Percentiles rank a stretch among this genome's conserved stretches.
phyloP scores from a whole-genome alignment of 805 yeast genomes.

The Monosporozyma aquatica region DNA sequence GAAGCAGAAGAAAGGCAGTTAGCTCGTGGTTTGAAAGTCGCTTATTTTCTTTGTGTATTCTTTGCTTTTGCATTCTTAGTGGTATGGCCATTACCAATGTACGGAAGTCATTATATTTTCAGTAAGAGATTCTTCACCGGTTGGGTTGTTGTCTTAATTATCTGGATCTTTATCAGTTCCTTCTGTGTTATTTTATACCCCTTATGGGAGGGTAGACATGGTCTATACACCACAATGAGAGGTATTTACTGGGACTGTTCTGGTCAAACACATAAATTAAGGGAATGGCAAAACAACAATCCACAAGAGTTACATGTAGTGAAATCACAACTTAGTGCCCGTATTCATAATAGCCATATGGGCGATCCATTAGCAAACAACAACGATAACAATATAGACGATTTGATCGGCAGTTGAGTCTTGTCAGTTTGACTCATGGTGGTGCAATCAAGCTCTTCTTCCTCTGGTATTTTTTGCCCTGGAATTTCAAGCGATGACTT shows the following conservation, averaged over 20 bases:
- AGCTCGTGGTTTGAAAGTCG: conserved; percentile 49
- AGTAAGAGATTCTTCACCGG: conserved; percentile 75
- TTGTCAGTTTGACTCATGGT: neutral
- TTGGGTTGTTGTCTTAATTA: conserved; percentile 74
- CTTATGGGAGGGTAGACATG: conserved; percentile 62
- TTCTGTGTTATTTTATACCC: conserved; percentile 61
- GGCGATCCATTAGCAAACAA: too few relatives aligned
- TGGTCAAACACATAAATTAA: conserved; percentile 65
- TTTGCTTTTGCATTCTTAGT: conserved; percentile 58
- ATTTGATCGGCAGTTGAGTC: conserved; percentile 2
- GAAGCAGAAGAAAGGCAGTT: conserved; percentile 47
- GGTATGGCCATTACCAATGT: conserved; percentile 94
- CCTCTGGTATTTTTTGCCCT: neutral
- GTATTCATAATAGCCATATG: conserved; percentile 10
- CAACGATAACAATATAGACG: conserved; percentile 4
- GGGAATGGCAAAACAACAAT: conserved; percentile 64
- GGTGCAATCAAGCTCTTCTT: neutral
- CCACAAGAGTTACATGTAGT: conserved; percentile 73
- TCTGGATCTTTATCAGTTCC: conserved; percentile 69
- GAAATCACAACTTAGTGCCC: conserved; percentile 49
- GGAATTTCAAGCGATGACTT: conserved; percentile 1
- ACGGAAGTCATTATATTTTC: conserved; percentile 69
- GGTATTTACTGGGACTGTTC: conserved; percentile 81
- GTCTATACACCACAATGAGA: conserved; percentile 52
- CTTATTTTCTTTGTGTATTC: conserved; percentile 49